Conservation (phyloP, 1,284 basidiomycete genomes). For the Sporisorium iseilematis-ciliati region DNA sequence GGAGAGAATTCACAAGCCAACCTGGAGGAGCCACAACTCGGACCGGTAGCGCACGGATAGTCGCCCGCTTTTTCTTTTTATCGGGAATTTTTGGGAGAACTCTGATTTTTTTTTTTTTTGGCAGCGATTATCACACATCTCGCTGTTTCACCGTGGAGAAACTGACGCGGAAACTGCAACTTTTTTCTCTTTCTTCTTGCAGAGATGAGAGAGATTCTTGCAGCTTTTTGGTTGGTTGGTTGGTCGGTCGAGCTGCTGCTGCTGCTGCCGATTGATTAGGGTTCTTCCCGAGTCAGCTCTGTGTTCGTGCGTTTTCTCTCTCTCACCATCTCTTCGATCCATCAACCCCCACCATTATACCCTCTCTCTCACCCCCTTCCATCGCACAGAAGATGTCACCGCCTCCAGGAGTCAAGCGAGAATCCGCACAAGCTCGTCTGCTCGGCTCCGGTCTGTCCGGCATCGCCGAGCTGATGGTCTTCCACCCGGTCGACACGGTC, state of each 20-base stretch:
- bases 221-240: too few relatives aligned
- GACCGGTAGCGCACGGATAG: not conserved
- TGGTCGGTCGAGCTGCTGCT: too few relatives aligned
- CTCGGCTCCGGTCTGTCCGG: constrained; percentile 85
- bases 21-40: not conserved
- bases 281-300: not conserved
- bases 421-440: constrained; percentile 89
- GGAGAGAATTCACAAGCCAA: constrained; percentile 9
- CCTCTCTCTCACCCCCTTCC: not conserved
- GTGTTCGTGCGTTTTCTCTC: not conserved
- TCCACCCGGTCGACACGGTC: constrained; percentile 80
- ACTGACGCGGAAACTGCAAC: too few relatives aligned
- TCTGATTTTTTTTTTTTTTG: not conserved
- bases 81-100: constrained; percentile 11
- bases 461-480: constrained; percentile 85
- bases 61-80: constrained; percentile 5
- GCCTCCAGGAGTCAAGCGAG: constrained; percentile 70
- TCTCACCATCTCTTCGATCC: constrained; percentile 29
- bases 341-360: constrained; percentile 17
- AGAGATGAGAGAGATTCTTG: too few relatives aligned
- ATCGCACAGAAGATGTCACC: constrained; percentile 51
- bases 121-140: not conserved
- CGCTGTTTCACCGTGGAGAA: too few relatives aligned
- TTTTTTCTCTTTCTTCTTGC: constrained; percentile 5
- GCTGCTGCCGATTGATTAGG: too few relatives aligned